Evolutionary conservation across 2,329 filamentous ascomycete species (phyloP).

Genomic region (Ascochyta rabiei): DNA sequence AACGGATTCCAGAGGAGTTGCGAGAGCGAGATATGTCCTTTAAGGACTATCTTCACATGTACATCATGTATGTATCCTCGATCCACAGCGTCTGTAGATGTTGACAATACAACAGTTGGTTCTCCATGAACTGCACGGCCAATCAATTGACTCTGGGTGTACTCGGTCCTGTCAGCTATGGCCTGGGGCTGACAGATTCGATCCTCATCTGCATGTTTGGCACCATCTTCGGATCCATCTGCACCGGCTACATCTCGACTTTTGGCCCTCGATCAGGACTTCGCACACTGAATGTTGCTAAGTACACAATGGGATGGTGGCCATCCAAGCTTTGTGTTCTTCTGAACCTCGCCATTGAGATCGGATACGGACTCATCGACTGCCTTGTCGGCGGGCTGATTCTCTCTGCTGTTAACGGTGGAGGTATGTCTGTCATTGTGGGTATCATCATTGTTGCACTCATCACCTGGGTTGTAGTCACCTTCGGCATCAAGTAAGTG

Average conservation of each 20-base stretch:
- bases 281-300: slow-evolving; percentile 45
- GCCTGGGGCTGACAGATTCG: slow-evolving; percentile 26
- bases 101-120: slow-evolving; percentile 50
- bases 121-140: slow-evolving; percentile 64
- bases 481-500: slow-evolving; percentile 27
- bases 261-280: slow-evolving; percentile 29
- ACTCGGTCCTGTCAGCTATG: slow-evolving; percentile 31
- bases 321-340: slow-evolving; percentile 63
- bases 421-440: slow-evolving; percentile 62
- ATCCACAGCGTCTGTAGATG: background rate
- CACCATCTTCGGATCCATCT: slow-evolving; percentile 29
- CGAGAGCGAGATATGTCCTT: slow-evolving; percentile 21
- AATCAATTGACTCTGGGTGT: slow-evolving; percentile 55
- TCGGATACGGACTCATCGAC: slow-evolving; percentile 64
- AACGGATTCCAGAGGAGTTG: slow-evolving; percentile 39
- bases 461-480: slow-evolving; percentile 31
- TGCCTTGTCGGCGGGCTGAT: slow-evolving; percentile 67
- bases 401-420: slow-evolving; percentile 63
- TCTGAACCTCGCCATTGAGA: slow-evolving; percentile 61
- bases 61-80: slow-evolving; percentile 24
- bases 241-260: slow-evolving; percentile 31
- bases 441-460: slow-evolving; percentile 64
- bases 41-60: slow-evolving; percentile 32
- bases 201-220: slow-evolving; percentile 30
- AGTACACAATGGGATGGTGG: slow-evolving; percentile 68